Percentiles rank a stretch among this genome's conserved stretches.
phyloP scores from a whole-genome alignment of 2,329 filamentous ascomycete species.

The Pseudogymnoascus sp. region DNA sequence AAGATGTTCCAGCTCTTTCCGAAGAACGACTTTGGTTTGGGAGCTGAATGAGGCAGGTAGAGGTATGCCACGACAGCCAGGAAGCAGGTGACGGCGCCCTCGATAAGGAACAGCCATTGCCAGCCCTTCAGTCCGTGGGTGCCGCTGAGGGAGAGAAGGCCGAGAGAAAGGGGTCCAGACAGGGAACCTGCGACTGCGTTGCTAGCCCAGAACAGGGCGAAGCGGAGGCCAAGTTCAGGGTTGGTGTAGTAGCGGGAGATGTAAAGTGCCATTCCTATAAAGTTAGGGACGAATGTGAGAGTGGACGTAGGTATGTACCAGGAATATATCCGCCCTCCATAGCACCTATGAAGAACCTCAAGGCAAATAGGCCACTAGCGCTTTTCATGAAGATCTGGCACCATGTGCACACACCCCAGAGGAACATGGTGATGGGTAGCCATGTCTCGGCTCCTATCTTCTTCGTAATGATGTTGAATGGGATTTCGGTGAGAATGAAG shows the following conservation, averaged over 20 bases:
- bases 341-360: constrained; percentile 11
- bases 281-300: not conserved
- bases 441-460: constrained; percentile 25
- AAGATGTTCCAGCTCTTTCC: constrained; percentile 15
- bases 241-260: constrained; percentile 25
- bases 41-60: constrained; percentile 22
- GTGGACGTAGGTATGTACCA: not conserved
- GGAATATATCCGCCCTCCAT: constrained; percentile 13
- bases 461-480: constrained; percentile 29
- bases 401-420: constrained; percentile 12
- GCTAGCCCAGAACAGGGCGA: constrained; percentile 11
- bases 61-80: constrained; percentile 15
- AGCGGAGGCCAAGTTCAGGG: constrained; percentile 19
- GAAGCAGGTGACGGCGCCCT: constrained; percentile 9
- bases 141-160: constrained; percentile 9
- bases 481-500: constrained; percentile 28
- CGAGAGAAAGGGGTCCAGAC: constrained; percentile 3
- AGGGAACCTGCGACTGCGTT: constrained; percentile 10
- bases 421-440: constrained; percentile 26
- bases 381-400: constrained; percentile 10
- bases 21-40: constrained; percentile 19
- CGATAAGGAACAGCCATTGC: constrained; percentile 13
- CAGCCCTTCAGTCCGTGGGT: constrained; percentile 10
- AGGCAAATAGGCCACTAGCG: constrained; percentile 1
- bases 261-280: constrained; percentile 17